A percentile compares a stretch with the other conserved stretches of the same genome.
These are phyloP conservation scores for Acanthamoeba castellanii DNA, from an alignment of 208 protist genomes.

Conservation along the genomic window DNA sequence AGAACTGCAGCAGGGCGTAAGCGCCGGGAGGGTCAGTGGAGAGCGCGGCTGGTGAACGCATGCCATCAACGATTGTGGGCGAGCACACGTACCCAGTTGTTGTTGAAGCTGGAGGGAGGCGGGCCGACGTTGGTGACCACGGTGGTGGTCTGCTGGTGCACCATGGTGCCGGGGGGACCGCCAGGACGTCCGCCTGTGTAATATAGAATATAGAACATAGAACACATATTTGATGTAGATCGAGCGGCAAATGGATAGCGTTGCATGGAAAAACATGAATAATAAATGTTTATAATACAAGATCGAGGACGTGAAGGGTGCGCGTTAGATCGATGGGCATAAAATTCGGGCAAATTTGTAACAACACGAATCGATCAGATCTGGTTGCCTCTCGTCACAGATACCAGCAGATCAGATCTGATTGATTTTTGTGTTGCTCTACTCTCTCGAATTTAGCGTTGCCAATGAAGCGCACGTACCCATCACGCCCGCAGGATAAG, in stretches of 20 bases:
- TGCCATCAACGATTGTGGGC: too few relatives aligned
- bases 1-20: conserved; percentile 7
- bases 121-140: conserved; percentile 19
- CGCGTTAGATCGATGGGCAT: background rate
- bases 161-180: conserved; percentile 1
- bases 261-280: background rate
- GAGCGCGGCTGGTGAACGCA: background rate
- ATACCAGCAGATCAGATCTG: background rate
- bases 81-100: conserved; percentile 3
- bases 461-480: background rate
- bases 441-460: background rate
- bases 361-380: too few relatives aligned
- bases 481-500: background rate
- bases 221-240: background rate
- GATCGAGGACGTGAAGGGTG: background rate
- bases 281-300: background rate
- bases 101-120: conserved; percentile 33
- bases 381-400: too few relatives aligned
- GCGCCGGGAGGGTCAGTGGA: background rate
- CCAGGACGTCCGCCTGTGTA: conserved; percentile 13
- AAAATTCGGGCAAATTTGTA: background rate
- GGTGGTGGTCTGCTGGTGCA: conserved; percentile 57
- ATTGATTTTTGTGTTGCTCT: background rate
- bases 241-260: background rate
- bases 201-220: background rate